Conservation (phyloP, 2,329 filamentous ascomycete genomes). For the Xenosphaeropsis pyriputrescens region DNA sequence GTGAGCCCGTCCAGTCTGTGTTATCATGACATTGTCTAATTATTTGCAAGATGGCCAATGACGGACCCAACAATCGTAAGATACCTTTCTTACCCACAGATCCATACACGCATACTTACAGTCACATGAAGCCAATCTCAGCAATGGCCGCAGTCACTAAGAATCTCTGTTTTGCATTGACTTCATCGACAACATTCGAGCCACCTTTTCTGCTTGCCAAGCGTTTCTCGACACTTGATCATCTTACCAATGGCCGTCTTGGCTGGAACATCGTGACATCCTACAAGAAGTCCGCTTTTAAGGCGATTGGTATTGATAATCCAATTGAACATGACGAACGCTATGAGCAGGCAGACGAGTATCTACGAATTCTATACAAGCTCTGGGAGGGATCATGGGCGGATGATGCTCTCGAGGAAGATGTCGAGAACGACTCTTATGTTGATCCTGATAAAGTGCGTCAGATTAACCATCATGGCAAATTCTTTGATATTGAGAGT, state of each 20-base stretch:
- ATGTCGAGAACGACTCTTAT: slow-evolving; percentile 42
- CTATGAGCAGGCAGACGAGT: slow-evolving; percentile 47
- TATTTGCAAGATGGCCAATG: slow-evolving; percentile 35
- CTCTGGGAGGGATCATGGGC: slow-evolving; percentile 39
- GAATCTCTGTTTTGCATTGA: slow-evolving; percentile 51
- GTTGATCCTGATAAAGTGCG: slow-evolving; percentile 38
- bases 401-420: slow-evolving; percentile 46
- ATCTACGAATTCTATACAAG: slow-evolving; percentile 47
- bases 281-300: slow-evolving; percentile 45
- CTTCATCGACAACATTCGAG: slow-evolving; percentile 51
- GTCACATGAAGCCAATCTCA: slow-evolving; percentile 32
- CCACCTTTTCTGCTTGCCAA: slow-evolving; percentile 53
- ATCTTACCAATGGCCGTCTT: slow-evolving; percentile 40
- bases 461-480: slow-evolving; percentile 47
- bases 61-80: slow-evolving; percentile 48
- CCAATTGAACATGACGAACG: slow-evolving; percentile 47
- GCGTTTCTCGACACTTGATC: slow-evolving; percentile 51
- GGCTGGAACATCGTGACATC: slow-evolving; percentile 52
- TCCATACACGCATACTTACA: neutral
- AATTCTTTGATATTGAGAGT: slow-evolving; percentile 46
- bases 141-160: slow-evolving; percentile 55
- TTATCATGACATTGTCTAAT: no score
- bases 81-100: slow-evolving; percentile 10
- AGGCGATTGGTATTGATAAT: slow-evolving; percentile 40
- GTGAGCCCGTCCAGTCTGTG: no score